Conservation (phyloP, 345 rosid species). For the Rhizophora mangle region DNA sequence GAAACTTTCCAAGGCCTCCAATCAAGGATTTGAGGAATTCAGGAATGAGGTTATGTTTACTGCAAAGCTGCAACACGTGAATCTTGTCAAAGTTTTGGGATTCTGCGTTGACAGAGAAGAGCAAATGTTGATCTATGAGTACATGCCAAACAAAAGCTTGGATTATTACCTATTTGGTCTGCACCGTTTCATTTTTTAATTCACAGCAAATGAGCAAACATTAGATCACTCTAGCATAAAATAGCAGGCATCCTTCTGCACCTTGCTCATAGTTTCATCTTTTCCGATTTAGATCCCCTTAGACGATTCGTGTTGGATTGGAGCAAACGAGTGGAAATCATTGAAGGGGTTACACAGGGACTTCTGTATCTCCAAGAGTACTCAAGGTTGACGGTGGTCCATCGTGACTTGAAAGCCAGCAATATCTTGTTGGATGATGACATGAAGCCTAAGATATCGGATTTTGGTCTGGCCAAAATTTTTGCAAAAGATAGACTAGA, state of each 20-base stretch:
- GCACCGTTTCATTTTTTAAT: neutral
- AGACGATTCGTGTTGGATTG: slow-evolving; percentile 26
- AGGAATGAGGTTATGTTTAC: slow-evolving; percentile 35
- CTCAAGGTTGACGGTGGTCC: slow-evolving; percentile 36
- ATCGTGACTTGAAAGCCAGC: slow-evolving; percentile 41
- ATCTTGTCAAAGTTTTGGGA: slow-evolving; percentile 33
- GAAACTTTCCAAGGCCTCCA: slow-evolving; percentile 35
- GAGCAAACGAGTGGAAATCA: slow-evolving; percentile 32
- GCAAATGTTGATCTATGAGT: slow-evolving; percentile 41
- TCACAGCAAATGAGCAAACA: no score
- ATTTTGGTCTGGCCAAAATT: slow-evolving; percentile 44
- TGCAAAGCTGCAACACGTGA: slow-evolving; percentile 39
- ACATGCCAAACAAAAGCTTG: slow-evolving; percentile 35
- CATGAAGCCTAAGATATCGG: slow-evolving; percentile 45
- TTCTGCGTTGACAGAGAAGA: slow-evolving; percentile 34
- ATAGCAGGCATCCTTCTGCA: neutral
- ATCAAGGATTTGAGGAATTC: slow-evolving; percentile 39
- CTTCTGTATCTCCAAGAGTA: slow-evolving; percentile 50
- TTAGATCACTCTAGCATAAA: no score
- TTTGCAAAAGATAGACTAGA: slow-evolving; percentile 28
- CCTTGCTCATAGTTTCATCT: neutral
- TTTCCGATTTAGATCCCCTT: slow-evolving; percentile 22
- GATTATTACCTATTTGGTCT: slow-evolving; percentile 35
- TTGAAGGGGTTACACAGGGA: slow-evolving; percentile 48
- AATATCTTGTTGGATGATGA: slow-evolving; percentile 35